These are phyloP conservation scores for Dissophora ornata DNA, from an alignment of 192 early-diverging fungal genomes.

Conservation along the genomic window DNA sequence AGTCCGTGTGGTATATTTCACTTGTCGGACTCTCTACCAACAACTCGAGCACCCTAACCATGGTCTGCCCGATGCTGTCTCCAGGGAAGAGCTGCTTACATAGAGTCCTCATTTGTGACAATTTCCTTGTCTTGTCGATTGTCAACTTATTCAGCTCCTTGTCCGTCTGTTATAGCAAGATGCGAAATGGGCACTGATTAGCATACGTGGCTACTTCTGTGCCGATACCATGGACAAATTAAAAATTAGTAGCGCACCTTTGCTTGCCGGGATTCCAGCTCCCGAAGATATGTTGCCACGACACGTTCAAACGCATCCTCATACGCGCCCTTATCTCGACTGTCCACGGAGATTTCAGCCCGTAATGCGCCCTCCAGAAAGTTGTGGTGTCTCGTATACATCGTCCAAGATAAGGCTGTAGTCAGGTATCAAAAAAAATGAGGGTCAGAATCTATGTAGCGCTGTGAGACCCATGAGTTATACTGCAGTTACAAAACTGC, in stretches of 20 bases:
- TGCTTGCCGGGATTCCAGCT: conserved; percentile 23
- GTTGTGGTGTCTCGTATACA: conserved; percentile 24
- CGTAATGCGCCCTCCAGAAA: conserved; percentile 13
- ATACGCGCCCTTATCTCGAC: conserved; percentile 17
- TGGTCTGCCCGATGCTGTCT: conserved; percentile 39
- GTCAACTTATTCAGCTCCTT: conserved; percentile 23
- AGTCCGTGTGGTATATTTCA: conserved; percentile 39
- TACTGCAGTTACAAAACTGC: no score
- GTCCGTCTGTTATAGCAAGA: no score
- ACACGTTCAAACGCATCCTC: conserved; percentile 28
- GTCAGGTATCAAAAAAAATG: background rate
- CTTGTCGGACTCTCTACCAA: conserved; percentile 22
- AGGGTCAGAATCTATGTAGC: background rate
- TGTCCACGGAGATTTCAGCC: conserved; percentile 1
- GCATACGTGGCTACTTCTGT: no score
- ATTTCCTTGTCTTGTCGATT: conserved; percentile 25
- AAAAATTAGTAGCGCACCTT: conserved; percentile 8
- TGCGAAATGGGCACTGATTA: no score
- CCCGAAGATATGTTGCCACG: conserved; percentile 10
- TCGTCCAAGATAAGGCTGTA: conserved; percentile 25
- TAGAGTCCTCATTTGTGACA: conserved; percentile 40
- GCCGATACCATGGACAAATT: background rate
- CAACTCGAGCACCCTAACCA: conserved; percentile 30
- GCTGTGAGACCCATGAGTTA: no score
- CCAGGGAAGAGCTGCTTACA: conserved; percentile 49